Evolutionary conservation across 305 asterid genomes (phyloP).

Genomic region (Solanum hybrid): DNA sequence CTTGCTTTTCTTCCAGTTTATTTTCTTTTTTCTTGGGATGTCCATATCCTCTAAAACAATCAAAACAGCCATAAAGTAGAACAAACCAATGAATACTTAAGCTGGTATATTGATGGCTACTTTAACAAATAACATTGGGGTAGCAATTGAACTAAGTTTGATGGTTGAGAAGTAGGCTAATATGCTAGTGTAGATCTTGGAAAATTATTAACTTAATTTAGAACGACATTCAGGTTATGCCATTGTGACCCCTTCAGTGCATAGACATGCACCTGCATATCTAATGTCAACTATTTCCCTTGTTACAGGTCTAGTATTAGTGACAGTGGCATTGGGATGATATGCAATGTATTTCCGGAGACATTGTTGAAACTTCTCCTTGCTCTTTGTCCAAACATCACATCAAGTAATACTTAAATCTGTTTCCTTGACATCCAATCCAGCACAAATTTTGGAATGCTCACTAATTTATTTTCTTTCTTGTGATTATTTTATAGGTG

Average conservation of each 20-base stretch:
- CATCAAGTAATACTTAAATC: constrained; percentile 58
- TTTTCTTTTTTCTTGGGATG: background rate
- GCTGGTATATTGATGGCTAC: background rate
- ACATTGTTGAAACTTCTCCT: constrained; percentile 72
- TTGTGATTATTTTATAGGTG: constrained; percentile 40
- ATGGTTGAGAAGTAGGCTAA: background rate
- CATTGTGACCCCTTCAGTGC: background rate
- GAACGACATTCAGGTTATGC: background rate
- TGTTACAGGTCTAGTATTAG: constrained; percentile 75
- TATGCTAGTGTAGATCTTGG: background rate
- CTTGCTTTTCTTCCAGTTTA: background rate
- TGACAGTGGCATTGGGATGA: constrained; percentile 92
- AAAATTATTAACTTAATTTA: background rate
- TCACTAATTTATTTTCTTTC: background rate
- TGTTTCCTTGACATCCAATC: background rate
- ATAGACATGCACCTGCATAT: background rate
- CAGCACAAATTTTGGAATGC: background rate
- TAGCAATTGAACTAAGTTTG: background rate
- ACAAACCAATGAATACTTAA: background rate
- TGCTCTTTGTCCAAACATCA: constrained; percentile 85
- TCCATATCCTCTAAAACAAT: background rate
- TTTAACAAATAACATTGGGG: background rate
- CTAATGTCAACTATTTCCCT: background rate
- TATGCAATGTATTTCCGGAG: constrained; percentile 85
- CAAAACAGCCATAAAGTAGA: background rate